Conservation (phyloP, 257 asterid species). For the Nicotiana sylvestris region DNA sequence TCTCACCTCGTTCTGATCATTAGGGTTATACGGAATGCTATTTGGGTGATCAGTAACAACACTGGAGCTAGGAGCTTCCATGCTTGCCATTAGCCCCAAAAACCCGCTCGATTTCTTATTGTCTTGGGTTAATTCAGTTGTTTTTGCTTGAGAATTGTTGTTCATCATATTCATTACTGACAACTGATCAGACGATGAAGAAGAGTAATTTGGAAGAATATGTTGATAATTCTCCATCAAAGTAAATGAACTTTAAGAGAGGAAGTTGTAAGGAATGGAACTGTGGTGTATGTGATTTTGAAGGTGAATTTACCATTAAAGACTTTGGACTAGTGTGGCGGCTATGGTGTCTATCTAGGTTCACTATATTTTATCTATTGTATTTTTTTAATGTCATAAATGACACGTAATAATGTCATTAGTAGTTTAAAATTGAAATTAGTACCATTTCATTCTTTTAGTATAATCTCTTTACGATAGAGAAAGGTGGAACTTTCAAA, state of each 20-base stretch:
- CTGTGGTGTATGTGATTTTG: background rate
- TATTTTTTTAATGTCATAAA: background rate
- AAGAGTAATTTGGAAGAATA: background rate
- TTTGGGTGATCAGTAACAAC: background rate
- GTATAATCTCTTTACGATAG: background rate
- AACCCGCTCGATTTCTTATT: background rate
- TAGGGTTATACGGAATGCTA: background rate
- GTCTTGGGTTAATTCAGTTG: background rate
- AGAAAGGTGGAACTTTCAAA: no score
- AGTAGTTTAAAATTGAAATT: background rate
- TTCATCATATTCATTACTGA: background rate
- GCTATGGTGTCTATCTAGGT: background rate
- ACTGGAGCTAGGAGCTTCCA: background rate
- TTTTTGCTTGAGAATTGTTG: background rate
- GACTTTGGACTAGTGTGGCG: slow-evolving; percentile 9
- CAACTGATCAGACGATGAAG: background rate
- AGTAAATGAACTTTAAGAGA: background rate
- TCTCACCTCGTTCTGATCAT: background rate
- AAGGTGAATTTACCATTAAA: slow-evolving; percentile 2
- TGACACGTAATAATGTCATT: background rate
- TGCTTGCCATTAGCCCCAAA: slow-evolving; percentile 9
- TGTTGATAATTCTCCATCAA: background rate
- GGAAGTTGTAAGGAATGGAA: background rate
- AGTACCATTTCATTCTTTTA: background rate
- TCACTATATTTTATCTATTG: background rate